phyloP scores from a whole-genome alignment of 768 basidiomycete species.

The Leccinum fibrillosum region DNA sequence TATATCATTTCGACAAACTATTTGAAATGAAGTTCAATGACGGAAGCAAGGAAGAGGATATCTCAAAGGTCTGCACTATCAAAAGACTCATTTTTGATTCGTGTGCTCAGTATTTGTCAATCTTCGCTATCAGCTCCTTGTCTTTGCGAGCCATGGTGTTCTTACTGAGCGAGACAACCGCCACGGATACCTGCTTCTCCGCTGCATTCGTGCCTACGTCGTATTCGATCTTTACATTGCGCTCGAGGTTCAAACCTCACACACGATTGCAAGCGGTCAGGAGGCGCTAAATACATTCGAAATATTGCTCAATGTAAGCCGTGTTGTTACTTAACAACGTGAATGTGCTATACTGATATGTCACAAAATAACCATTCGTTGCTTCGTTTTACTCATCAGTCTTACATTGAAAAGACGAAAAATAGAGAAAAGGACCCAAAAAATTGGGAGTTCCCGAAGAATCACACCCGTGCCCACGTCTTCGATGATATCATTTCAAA shows the following conservation, averaged over 20 bases:
- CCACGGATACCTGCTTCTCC: not conserved
- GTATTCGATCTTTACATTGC: not conserved
- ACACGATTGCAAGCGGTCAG: not conserved
- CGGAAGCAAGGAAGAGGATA: not conserved
- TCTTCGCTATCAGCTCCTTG: not conserved
- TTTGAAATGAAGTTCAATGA: not conserved
- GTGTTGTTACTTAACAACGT: not conserved
- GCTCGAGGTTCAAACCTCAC: not conserved
- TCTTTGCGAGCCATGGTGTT: not conserved
- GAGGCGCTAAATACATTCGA: not conserved
- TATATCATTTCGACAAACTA: not conserved
- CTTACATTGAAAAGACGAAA: not conserved
- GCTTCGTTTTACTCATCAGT: not conserved
- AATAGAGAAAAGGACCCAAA: not conserved
- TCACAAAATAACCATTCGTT: no score
- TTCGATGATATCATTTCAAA: not conserved
- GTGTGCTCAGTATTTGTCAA: not conserved
- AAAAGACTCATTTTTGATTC: not conserved
- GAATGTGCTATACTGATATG: no score
- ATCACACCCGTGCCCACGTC: not conserved
- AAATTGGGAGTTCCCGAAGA: not conserved
- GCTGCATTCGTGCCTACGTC: not conserved
- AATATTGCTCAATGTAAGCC: not conserved
- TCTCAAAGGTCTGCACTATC: not conserved
- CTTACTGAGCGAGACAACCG: not conserved